A percentile compares a stretch with the other conserved stretches of the same genome.
phyloP scores from a whole-genome alignment of 106 monocot genomes.

The Dendrobium nobile region DNA sequence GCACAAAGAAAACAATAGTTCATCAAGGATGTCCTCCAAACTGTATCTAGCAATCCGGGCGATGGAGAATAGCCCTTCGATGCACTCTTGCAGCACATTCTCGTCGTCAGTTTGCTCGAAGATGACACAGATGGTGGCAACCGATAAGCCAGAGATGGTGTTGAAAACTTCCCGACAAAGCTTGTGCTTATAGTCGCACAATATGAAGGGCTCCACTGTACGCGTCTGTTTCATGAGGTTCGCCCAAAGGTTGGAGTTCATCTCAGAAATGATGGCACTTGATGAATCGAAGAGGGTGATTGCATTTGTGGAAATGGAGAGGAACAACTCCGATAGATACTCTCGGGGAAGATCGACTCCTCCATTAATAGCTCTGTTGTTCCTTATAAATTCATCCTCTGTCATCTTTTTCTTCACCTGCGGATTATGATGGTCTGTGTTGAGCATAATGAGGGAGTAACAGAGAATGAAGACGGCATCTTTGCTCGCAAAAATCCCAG shows the following conservation, averaged over 20 bases:
- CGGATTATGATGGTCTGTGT: conserved; percentile 67
- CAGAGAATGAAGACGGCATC: conserved; percentile 75
- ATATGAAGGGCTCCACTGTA: conserved; percentile 40
- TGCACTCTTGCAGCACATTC: conserved; percentile 53
- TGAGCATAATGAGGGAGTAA: conserved; percentile 72
- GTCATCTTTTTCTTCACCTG: conserved; percentile 99
- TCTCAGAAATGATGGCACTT: neutral
- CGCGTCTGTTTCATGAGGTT: conserved; percentile 57
- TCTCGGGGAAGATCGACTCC: conserved; percentile 76
- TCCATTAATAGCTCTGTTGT: conserved; percentile 73
- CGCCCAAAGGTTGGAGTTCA: conserved; percentile 20
- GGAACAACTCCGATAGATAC: conserved; percentile 78
- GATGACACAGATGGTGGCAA: conserved; percentile 63
- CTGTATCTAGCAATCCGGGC: conserved; percentile 65
- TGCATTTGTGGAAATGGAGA: conserved; percentile 62
- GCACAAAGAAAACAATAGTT: conserved; percentile 86
- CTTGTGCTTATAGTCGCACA: conserved; percentile 60
- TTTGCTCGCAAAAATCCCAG: conserved; percentile 60
- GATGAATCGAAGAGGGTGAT: conserved; percentile 35
- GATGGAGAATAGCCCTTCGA: conserved; percentile 60
- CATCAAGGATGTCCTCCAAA: conserved; percentile 79
- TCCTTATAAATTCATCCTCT: conserved; percentile 90
- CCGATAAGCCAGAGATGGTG: conserved; percentile 63
- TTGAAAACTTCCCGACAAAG: conserved; percentile 64
- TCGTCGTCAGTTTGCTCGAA: conserved; percentile 87